These are phyloP conservation scores for Lasiosphaeria ovina DNA, from an alignment of 495 filamentous ascomycete genomes.

Conservation along the genomic window DNA sequence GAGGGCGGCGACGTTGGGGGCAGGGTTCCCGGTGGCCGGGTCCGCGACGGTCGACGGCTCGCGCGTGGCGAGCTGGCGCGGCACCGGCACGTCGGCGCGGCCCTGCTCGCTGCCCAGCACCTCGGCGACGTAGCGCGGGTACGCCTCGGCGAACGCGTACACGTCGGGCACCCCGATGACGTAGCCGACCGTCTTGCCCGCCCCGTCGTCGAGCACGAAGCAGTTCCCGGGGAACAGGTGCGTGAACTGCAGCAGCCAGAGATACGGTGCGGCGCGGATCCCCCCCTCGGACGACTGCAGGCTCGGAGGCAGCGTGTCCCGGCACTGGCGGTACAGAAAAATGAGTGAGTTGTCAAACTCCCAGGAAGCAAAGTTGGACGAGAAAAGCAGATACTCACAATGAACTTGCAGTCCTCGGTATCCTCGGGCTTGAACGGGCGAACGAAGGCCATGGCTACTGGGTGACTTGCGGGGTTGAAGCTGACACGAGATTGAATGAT, in stretches of 20 bases:
- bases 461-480: neutral
- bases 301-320: constrained; percentile 39
- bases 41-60: constrained; percentile 21
- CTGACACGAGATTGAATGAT: too few species aligned
- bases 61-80: constrained; percentile 20
- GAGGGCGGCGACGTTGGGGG: constrained; percentile 28
- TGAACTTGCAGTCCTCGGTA: constrained; percentile 33
- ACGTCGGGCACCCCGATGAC: constrained; percentile 40
- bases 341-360: too few species aligned
- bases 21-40: neutral
- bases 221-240: constrained; percentile 35
- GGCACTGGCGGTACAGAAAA: constrained; percentile 28
- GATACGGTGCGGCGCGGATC: constrained; percentile 36
- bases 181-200: constrained; percentile 40
- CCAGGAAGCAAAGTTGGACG: neutral
- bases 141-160: constrained; percentile 26
- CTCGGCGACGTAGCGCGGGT: constrained; percentile 29
- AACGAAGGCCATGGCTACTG: constrained; percentile 35
- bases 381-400: constrained; percentile 25
- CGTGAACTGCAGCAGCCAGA: constrained; percentile 47
- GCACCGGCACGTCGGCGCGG: constrained; percentile 18
- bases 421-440: constrained; percentile 32
- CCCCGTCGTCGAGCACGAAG: constrained; percentile 43
- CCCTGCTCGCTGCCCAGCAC: constrained; percentile 28
- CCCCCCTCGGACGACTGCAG: constrained; percentile 25